A percentile compares a stretch with the other conserved stretches of the same genome.
These are phyloP conservation scores for Podospora conica DNA, from an alignment of 495 filamentous ascomycete species.

Conservation along the genomic window DNA sequence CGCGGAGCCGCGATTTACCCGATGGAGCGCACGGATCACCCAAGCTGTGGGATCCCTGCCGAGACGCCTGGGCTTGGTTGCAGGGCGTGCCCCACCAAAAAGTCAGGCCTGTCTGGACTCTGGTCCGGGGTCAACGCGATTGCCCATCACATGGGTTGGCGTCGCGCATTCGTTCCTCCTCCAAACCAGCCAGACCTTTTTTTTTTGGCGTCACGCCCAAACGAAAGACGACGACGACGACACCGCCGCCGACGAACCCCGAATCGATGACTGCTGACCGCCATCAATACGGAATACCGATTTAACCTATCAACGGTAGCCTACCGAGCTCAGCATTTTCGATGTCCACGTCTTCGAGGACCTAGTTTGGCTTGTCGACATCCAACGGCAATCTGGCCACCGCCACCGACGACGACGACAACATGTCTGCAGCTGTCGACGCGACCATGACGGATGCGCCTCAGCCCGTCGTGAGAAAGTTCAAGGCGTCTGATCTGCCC, in stretches of 20 bases:
- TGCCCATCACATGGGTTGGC: neutral
- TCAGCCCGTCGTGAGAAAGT: conserved; percentile 48
- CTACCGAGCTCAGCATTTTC: neutral
- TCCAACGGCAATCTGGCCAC: neutral
- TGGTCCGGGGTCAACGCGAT: neutral
- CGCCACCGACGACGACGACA: neutral
- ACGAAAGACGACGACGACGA: neutral
- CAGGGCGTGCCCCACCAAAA: neutral
- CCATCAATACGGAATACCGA: neutral
- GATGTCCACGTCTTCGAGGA: neutral
- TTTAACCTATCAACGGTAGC: neutral
- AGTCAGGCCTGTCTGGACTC: neutral
- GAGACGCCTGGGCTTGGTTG: neutral
- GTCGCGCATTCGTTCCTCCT: neutral
- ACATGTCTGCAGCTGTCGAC: conserved; percentile 16
- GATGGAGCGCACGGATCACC: neutral
- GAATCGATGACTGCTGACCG: neutral
- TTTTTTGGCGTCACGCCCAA: neutral
- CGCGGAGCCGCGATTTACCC: neutral
- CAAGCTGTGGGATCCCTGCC: neutral
- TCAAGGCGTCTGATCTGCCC: conserved; percentile 80
- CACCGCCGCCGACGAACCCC: neutral
- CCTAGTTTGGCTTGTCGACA: neutral
- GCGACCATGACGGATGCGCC: neutral
- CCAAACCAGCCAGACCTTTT: neutral